Conservation (phyloP, 2,329 filamentous ascomycete genomes). For the Hymenoscyphus repandus region DNA sequence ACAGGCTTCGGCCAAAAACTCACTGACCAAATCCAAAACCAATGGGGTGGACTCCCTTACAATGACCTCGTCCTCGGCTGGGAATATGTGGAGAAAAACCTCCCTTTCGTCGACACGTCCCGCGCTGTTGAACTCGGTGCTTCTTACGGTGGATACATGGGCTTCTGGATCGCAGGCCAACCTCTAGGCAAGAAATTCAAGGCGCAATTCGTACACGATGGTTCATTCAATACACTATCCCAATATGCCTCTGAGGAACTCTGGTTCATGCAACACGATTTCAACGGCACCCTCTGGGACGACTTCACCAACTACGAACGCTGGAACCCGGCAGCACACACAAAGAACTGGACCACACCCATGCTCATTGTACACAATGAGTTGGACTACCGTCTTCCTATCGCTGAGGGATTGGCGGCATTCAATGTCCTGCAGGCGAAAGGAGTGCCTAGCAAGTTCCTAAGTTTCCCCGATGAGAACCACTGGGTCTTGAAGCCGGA, state of each 20-base stretch:
- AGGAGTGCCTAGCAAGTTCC: slow-evolving; percentile 55
- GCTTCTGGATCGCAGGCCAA: slow-evolving; percentile 86
- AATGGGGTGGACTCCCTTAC: slow-evolving; percentile 60
- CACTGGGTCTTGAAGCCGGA: slow-evolving; percentile 82
- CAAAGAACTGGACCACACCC: slow-evolving; percentile 74
- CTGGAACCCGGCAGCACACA: slow-evolving; percentile 60
- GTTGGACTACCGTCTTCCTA: slow-evolving; percentile 78
- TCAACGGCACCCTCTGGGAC: slow-evolving; percentile 56
- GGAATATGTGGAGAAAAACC: slow-evolving; percentile 60
- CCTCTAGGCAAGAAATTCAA: slow-evolving; percentile 76
- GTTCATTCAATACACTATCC: slow-evolving; percentile 17
- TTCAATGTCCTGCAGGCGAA: slow-evolving; percentile 52
- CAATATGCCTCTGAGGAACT: slow-evolving; percentile 61
- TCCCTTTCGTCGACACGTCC: slow-evolving; percentile 61
- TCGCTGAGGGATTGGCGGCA: slow-evolving; percentile 66
- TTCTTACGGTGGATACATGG: slow-evolving; percentile 70
- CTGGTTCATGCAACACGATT: slow-evolving; percentile 63
- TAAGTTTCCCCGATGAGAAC: slow-evolving; percentile 64
- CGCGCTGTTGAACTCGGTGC: slow-evolving; percentile 68
- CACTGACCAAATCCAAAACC: slow-evolving; percentile 42
- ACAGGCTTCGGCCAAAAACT: slow-evolving; percentile 75
- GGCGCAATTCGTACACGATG: slow-evolving; percentile 46
- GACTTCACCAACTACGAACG: slow-evolving; percentile 57
- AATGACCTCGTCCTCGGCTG: slow-evolving; percentile 72
- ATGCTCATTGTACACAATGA: slow-evolving; percentile 85